phyloP scores from a whole-genome alignment of 208 protist species.

The Leptomonas pyrrhocoris region DNA sequence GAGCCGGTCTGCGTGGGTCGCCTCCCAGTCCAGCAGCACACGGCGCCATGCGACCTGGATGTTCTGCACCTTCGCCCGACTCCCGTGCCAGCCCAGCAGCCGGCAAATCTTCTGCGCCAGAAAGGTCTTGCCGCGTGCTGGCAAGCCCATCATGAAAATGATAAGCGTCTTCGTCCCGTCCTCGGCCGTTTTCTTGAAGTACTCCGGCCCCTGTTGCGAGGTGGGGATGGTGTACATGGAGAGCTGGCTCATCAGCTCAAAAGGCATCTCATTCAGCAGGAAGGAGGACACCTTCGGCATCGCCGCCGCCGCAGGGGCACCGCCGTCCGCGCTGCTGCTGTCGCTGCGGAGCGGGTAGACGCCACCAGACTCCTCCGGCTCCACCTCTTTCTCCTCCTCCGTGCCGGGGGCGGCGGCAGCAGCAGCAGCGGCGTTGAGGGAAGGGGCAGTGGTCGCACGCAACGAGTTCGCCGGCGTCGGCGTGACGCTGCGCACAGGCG shows the following conservation, averaged over 20 bases:
- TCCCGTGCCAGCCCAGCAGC: conserved; percentile 84
- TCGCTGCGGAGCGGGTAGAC: too few relatives aligned
- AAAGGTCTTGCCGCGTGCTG: conserved; percentile 91
- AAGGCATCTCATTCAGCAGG: conserved; percentile 14
- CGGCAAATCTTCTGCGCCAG: conserved; percentile 90
- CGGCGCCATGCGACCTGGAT: conserved; percentile 76
- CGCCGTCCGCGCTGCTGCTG: not conserved
- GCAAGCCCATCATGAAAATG: conserved; percentile 91
- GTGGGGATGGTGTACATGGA: conserved; percentile 70
- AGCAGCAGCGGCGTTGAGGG: not conserved
- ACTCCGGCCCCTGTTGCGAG: conserved; percentile 74
- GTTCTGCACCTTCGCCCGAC: conserved; percentile 72
- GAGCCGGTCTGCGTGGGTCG: conserved; percentile 19
- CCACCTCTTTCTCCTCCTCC: too few relatives aligned
- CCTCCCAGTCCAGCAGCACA: conserved; percentile 57
- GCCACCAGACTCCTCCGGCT: too few relatives aligned
- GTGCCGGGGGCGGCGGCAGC: not conserved
- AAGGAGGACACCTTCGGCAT: not conserved
- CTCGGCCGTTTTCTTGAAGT: conserved; percentile 53
- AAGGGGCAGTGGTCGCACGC: too few relatives aligned
- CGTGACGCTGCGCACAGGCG: not conserved
- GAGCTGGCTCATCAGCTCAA: conserved; percentile 22
- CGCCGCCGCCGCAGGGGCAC: not conserved
- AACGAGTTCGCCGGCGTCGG: too few relatives aligned
- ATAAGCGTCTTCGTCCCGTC: conserved; percentile 58